Base-by-base conservation (phyloP, 306 rosid genomes). In the Sechiopsis laciniata region DNA sequence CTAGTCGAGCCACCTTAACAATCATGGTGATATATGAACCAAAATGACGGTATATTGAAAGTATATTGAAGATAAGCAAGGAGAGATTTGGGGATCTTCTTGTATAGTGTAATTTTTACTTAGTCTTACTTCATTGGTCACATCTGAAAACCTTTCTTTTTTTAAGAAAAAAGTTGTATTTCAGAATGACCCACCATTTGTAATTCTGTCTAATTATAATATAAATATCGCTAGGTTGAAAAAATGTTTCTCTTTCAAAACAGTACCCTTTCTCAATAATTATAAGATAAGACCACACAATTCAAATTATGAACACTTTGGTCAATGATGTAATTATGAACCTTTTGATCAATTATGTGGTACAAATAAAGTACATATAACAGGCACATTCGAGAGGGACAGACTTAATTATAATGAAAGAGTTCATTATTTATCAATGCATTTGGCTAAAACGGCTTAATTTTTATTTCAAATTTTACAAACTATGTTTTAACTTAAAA, bases 1-100 rank as follows among this genome's bases (percentile, higher is more conserved):
- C 85, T 88, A 85, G 87, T 29, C 29, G 11, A 22, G 10, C 42
- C 26, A 9, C 48, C 48, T 42, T 42, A 9, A 42, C 48, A 8
- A 8, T 42, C 11, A 42, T 42, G 10, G 11, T 8, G 48, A 42
- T 42, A 37, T 6, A 37, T 37, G 45, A 8, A 37, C 45, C 45
- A 37, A 37, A 35, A 37, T 37, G 8, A 37, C 8, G 2, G 45
- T 53, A 16, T 51, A 54, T 52, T 6, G 10, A 32, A 32, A 32
- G 37, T 32, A 32, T 32, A 32, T 32, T 32, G 5, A 53, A 71
- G 58, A 48, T 71, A 71, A 53, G 51, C 62, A 72, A 72, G 63
- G 19, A 72, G 63, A 72, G 63, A 72, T 72, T 45, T 54, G 29
- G 7, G 4, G 20, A 21, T 69, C 73, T 69, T 69, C 73, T 69